Evolutionary conservation across 202 grass and related monocot species (phyloP).

Genomic region (Carex sylvatica): DNA sequence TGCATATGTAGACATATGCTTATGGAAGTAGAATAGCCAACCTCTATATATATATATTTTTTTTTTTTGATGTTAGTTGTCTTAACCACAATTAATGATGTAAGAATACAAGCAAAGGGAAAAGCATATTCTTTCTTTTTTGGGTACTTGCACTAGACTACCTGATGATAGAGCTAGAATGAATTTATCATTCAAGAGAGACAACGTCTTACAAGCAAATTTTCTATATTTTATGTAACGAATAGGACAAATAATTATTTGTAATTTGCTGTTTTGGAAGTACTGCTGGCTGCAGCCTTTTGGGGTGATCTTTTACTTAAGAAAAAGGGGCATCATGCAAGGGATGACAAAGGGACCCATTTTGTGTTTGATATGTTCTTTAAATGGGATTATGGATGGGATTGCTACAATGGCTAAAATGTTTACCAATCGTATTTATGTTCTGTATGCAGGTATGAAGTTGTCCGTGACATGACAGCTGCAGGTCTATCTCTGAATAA

Average conservation of each 20-base stretch:
- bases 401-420: neutral
- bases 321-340: neutral
- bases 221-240: neutral
- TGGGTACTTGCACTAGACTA: neutral
- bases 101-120: neutral
- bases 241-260: neutral
- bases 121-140: neutral
- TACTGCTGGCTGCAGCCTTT: neutral
- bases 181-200: conserved; percentile 4
- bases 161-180: neutral
- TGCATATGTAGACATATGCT: no score
- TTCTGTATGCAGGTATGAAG: conserved; percentile 63
- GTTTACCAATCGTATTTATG: neutral
- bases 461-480: conserved; percentile 95
- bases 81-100: conserved; percentile 7
- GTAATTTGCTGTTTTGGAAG: neutral
- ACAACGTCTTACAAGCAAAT: neutral
- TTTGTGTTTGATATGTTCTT: neutral
- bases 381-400: neutral
- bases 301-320: neutral
- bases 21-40: no score
- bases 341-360: neutral
- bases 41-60: no score
- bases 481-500: conserved; percentile 90
- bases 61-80: neutral